These are phyloP conservation scores for Coemansia reversa DNA, from an alignment of 192 early-diverging fungal species.

Conservation along the genomic window DNA sequence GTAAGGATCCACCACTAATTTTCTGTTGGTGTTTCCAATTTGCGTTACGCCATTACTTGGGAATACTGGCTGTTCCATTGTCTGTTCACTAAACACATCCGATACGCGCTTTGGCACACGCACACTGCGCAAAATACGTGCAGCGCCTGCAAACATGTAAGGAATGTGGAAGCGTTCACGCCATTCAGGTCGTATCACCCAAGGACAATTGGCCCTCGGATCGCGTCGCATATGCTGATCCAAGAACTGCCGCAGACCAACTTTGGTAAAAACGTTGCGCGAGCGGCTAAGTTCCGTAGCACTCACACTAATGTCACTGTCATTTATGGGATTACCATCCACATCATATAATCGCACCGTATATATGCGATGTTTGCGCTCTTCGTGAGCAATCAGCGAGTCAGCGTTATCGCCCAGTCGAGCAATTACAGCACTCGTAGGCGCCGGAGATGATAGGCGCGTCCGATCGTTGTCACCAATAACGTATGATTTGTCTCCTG, in stretches of 20 bases:
- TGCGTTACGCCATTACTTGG: not conserved
- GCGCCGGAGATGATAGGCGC: not conserved
- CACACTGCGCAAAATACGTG: conserved; percentile 17
- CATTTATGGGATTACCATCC: conserved; percentile 35
- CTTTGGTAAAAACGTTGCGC: conserved; percentile 52
- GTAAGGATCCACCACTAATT: conserved; percentile 37
- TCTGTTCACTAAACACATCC: too few relatives aligned
- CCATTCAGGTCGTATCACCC: conserved; percentile 41
- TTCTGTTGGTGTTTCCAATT: not conserved
- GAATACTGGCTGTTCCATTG: too few relatives aligned
- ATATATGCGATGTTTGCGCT: conserved; percentile 28
- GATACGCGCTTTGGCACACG: not conserved
- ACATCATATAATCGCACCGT: conserved; percentile 44
- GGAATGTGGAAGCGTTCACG: conserved; percentile 52
- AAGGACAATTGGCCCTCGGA: conserved; percentile 36
- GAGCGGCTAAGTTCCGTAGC: conserved; percentile 46
- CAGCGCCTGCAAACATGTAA: conserved; percentile 41
- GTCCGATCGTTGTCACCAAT: not conserved
- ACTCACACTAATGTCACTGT: conserved; percentile 43
- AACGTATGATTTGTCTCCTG: not conserved
- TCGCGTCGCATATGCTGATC: conserved; percentile 40
- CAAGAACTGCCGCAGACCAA: conserved; percentile 46
- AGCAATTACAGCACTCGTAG: conserved; percentile 22
- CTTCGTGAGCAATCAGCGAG: conserved; percentile 26
- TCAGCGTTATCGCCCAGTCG: conserved; percentile 22